A percentile compares a stretch with the other conserved stretches of the same genome.
Evolutionary conservation across 371 early-diverging fungal genomes (phyloP).

Genomic region (Lichtheimia ramosa): DNA sequence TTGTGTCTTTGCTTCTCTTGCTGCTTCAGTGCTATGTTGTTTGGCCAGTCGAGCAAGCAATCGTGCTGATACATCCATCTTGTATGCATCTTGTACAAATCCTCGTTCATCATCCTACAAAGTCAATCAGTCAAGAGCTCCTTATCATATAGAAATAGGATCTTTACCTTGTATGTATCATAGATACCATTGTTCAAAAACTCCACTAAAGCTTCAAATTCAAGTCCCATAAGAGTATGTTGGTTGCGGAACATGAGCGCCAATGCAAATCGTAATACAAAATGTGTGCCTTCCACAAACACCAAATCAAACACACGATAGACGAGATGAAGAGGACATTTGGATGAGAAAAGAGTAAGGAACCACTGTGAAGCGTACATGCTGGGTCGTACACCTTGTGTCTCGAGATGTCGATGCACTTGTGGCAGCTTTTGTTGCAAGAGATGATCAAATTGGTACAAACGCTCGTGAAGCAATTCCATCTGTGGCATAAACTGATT

Average conservation of each 20-base stretch:
- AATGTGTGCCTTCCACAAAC: constrained; percentile 85
- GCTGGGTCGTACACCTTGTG: constrained; percentile 68
- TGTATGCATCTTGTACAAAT: constrained; percentile 36
- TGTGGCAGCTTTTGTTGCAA: constrained; percentile 68
- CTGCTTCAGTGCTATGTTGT: constrained; percentile 28
- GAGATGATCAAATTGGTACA: constrained; percentile 85
- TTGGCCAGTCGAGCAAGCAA: constrained; percentile 24
- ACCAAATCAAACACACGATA: constrained; percentile 88
- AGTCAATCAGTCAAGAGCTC: too few species aligned
- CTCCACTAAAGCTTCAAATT: constrained; percentile 81
- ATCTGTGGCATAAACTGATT: constrained; percentile 78
- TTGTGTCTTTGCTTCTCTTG: constrained; percentile 24
- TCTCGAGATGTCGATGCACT: constrained; percentile 69
- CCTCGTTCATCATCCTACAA: constrained; percentile 20
- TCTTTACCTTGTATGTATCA: constrained; percentile 61
- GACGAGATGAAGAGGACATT: constrained; percentile 80
- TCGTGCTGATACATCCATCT: constrained; percentile 24
- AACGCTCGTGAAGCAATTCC: constrained; percentile 76
- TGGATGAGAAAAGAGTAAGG: constrained; percentile 84
- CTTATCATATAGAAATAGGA: too few species aligned
- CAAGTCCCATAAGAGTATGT: constrained; percentile 67
- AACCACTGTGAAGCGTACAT: constrained; percentile 88
- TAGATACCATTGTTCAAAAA: constrained; percentile 80
- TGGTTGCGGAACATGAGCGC: constrained; percentile 83
- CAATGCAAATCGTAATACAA: constrained; percentile 79